phyloP scores from a whole-genome alignment of 2,329 filamentous ascomycete species.

The Teratosphaeriaceae sp. region DNA sequence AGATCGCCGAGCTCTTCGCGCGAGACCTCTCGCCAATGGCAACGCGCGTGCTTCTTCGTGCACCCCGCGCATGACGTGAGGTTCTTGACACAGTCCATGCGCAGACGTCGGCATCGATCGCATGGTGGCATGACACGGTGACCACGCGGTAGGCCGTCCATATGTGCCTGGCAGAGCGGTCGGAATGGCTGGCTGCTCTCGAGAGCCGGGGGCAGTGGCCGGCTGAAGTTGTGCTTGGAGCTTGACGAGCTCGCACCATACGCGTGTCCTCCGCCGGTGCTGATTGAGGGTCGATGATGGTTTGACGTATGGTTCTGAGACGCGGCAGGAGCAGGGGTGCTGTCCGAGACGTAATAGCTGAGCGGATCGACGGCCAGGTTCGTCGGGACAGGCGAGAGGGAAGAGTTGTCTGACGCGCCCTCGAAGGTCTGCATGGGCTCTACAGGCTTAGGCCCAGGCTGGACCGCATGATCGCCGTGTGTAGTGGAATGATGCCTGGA shows the following conservation, averaged over 20 bases:
- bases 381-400: slow-evolving; percentile 24
- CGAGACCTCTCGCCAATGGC: slow-evolving; percentile 75
- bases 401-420: slow-evolving; percentile 21
- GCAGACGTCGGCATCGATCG: slow-evolving; percentile 71
- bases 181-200: slow-evolving; percentile 31
- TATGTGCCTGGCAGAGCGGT: slow-evolving; percentile 45
- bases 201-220: slow-evolving; percentile 29
- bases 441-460: background rate
- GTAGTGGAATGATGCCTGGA: slow-evolving; percentile 18
- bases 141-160: slow-evolving; percentile 68
- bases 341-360: slow-evolving; percentile 16
- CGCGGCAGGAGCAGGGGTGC: slow-evolving; percentile 3
- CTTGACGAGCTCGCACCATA: slow-evolving; percentile 14
- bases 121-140: slow-evolving; percentile 75
- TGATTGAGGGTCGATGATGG: slow-evolving; percentile 20
- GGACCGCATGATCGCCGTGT: background rate
- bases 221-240: slow-evolving; percentile 32
- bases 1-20: slow-evolving; percentile 54
- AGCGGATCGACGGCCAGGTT: slow-evolving; percentile 19
- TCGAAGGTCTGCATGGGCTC: slow-evolving; percentile 7
- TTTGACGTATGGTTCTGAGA: slow-evolving; percentile 2
- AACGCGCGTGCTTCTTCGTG: slow-evolving; percentile 85
- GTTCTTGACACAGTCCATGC: slow-evolving; percentile 78
- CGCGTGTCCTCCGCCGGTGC: slow-evolving; percentile 14
- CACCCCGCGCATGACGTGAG: slow-evolving; percentile 80